Conservation (phyloP, 1,139 yeast genomes). For the Meyerozyma guilliermondii region DNA sequence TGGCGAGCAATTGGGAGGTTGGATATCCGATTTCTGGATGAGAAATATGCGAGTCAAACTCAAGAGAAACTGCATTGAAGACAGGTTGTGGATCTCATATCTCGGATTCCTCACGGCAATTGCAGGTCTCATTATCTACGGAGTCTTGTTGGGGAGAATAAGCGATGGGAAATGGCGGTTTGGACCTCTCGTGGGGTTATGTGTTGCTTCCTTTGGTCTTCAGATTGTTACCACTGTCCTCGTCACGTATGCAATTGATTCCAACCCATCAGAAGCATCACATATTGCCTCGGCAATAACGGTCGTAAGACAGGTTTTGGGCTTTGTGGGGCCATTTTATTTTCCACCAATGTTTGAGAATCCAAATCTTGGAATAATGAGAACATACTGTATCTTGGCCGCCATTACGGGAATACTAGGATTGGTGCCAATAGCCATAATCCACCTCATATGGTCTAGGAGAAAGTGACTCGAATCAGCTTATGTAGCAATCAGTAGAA, state of each 20-base stretch:
- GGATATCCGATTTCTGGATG: slow-evolving; percentile 23
- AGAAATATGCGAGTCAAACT: slow-evolving; percentile 6
- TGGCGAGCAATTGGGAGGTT: slow-evolving; percentile 21
- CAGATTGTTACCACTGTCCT: slow-evolving; percentile 19
- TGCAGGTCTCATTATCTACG: slow-evolving; percentile 20
- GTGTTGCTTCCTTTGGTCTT: slow-evolving; percentile 21
- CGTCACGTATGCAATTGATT: slow-evolving; percentile 15
- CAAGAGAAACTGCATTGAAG: slow-evolving; percentile 8
- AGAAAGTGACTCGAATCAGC: not conserved
- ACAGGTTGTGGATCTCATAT: slow-evolving; percentile 17
- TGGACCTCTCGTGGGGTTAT: slow-evolving; percentile 20
- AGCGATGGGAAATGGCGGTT: slow-evolving; percentile 16
- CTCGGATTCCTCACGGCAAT: slow-evolving; percentile 16
- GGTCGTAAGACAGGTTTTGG: slow-evolving; percentile 14
- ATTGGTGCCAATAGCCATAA: slow-evolving; percentile 7
- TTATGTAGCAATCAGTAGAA: not conserved
- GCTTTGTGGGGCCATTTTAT: slow-evolving; percentile 22
- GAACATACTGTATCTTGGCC: slow-evolving; percentile 14
- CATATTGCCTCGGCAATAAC: slow-evolving; percentile 15
- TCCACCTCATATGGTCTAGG: slow-evolving; percentile 4
- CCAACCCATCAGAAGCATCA: slow-evolving; percentile 11
- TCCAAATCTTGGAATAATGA: slow-evolving; percentile 11
- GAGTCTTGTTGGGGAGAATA: slow-evolving; percentile 16
- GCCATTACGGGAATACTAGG: slow-evolving; percentile 11
- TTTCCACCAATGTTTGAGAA: slow-evolving; percentile 19